Base-by-base conservation (phyloP, 768 basidiomycete species). In the Panellus pusillus region DNA sequence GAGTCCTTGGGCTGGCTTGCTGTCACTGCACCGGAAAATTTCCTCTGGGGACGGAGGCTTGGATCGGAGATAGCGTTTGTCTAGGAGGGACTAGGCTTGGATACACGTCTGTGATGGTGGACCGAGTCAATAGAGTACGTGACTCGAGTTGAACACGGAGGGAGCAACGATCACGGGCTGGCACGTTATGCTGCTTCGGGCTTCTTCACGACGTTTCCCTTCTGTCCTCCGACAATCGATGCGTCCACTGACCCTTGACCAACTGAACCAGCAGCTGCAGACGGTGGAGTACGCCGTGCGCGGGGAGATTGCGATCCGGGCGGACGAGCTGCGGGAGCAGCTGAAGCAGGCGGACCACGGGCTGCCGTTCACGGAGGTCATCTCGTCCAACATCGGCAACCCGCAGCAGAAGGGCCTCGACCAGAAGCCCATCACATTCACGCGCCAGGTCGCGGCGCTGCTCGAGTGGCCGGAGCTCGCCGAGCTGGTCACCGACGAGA, bases 271-370 rank as follows among this genome's bases (percentile, higher is more conserved):
- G 2, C 77, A 85, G 53, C 79, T 97, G 43, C 80, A 84, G 66
- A 84, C 91, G 47, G 97, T 98, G 47, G 83, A 97, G 70, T 99
- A 99, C 68, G 96, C 96, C 51, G 96, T 99, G 27, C 91, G 96
- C 50, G 96, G 97, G 44, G 95, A 96, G 72, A 85, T 98, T 59
- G 93, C 96, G 4, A 91, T 98, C 75, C 91, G 89, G 68, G 93
- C 96, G 0, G 94, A 98, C 70, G 74, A 82, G 48, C 85, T 90
- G 61, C 80, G 88, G 50, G 86, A 86, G 46, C 71, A 78, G 62
- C 82, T 98, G 65, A 81, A 83, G 70, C 70, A 78, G 51, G 72
- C 74, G 19, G 66, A 75, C 52, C 5, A 31, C 18, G 72, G 74
- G 17, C 79, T 98, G 14, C 93, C 93, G 14, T 99, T 98, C 71